Percentiles rank a stretch among this genome's conserved stretches.
phyloP scores from a whole-genome alignment of 257 asterid genomes.

The Cinchona pubescens region DNA sequence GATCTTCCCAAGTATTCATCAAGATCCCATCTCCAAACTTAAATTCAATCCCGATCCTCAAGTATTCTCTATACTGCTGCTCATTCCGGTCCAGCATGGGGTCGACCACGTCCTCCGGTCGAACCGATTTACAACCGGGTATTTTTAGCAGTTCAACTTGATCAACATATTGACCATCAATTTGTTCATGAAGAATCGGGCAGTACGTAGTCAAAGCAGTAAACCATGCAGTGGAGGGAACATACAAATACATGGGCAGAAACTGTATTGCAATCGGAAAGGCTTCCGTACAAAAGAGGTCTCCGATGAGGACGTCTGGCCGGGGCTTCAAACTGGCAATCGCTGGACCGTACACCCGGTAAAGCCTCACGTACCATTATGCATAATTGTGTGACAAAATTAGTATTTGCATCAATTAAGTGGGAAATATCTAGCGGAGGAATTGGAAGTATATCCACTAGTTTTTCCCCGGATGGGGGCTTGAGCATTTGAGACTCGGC shows the following conservation, averaged over 20 bases:
- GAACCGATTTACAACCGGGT: constrained; percentile 68
- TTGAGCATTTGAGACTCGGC: constrained; percentile 6
- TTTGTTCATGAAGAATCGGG: constrained; percentile 51
- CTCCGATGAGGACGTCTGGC: constrained; percentile 18
- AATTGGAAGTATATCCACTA: too few relatives aligned
- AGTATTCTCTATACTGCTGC: constrained; percentile 40
- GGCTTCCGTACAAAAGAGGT: constrained; percentile 15
- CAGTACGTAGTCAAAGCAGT: constrained; percentile 40
- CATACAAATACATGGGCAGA: constrained; percentile 46
- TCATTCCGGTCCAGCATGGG: constrained; percentile 63
- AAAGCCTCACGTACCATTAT: constrained; percentile 6
- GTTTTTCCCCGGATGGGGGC: too few relatives aligned
- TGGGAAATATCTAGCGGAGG: constrained; percentile 15
- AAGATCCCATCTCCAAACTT: constrained; percentile 52
- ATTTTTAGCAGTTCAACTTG: constrained; percentile 30
- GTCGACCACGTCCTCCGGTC: constrained; percentile 62
- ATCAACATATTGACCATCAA: constrained; percentile 49
- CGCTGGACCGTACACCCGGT: not conserved
- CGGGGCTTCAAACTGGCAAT: constrained; percentile 12
- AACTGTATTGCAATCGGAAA: constrained; percentile 15
- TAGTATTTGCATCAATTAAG: not conserved
- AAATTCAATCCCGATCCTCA: constrained; percentile 22
- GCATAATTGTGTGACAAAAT: constrained; percentile 5
- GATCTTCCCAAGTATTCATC: constrained; percentile 59
- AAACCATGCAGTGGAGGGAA: constrained; percentile 51